Evolutionary conservation across 306 rosid species (phyloP), one percentile per base, ranked within the genome.

Genomic region (Geum urbanum): DNA sequence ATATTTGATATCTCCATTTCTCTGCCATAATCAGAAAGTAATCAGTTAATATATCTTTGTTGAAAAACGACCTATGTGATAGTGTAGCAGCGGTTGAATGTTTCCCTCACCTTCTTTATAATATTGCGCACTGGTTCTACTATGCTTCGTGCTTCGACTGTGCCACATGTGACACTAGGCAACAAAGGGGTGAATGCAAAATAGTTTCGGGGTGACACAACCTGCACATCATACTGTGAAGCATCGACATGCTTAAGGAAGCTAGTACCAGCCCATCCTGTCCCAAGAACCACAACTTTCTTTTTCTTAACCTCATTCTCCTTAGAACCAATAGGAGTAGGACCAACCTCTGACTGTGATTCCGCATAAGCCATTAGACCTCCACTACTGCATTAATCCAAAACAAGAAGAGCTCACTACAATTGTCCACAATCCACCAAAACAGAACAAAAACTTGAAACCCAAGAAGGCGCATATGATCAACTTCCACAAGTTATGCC

Each of bases 221-320:
- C 95, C 77, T 86, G 91, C 66, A 88, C 80, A 70, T 94, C 97
- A 76, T 86, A 94, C 47, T 69, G 43, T 15, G 95, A 81, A 79
- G 95, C 82, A 84, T 94, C 98, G 77, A 90, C 76, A 73, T 81
- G 82, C 88, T 88, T 94, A 51, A 94, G 88, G 79, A 94, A 88
- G 83, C 98, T 90, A 74, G 92, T 88, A 70, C 90, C 96, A 66
- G 91, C 98, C 98, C 98, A 94, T 72, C 98, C 98, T 61, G 98
- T 90, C 81, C 98, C 98, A 74, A 94, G 98, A 72, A 94, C 98
- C 84, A 90, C 76, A 19, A 94, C 91, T 83, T 70, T 94, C 90
- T 90, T 84, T 74, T 84, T 88, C 62, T 45, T 75, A 37, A 67
- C 71, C 47, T 76, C 85, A 48, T 18, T 44, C 59, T 74, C 52